These are phyloP conservation scores for Hemerocallis citrina DNA, from an alignment of 106 monocot species.

Conservation along the genomic window DNA sequence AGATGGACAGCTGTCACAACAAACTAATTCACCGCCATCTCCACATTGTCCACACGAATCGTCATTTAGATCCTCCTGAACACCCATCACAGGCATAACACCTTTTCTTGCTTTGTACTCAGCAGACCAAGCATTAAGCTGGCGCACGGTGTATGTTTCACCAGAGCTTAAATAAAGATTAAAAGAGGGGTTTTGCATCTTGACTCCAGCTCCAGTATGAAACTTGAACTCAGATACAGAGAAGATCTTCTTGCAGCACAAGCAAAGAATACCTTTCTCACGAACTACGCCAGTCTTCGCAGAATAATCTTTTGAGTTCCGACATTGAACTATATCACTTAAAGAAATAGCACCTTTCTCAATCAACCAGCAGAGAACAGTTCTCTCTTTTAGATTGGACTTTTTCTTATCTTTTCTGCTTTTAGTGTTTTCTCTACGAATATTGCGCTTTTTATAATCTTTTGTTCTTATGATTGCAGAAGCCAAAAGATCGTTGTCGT, in stretches of 20 bases:
- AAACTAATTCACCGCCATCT: constrained; percentile 83
- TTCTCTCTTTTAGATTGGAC: constrained; percentile 28
- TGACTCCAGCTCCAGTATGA: constrained; percentile 50
- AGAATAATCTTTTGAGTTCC: constrained; percentile 23
- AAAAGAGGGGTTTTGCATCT: constrained; percentile 19
- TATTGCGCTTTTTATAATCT: constrained; percentile 24
- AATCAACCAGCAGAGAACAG: constrained; percentile 60
- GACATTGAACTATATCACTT: constrained; percentile 34
- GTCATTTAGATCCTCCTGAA: constrained; percentile 65
- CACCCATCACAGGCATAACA: constrained; percentile 15
- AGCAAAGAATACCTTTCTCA: constrained; percentile 55
- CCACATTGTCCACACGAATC: constrained; percentile 76
- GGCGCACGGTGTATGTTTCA: constrained; percentile 45
- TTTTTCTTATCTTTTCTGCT: constrained; percentile 17
- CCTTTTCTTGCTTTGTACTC: constrained; percentile 65
- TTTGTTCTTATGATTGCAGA: constrained; percentile 33
- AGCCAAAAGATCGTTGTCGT: constrained; percentile 53
- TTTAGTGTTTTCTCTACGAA: constrained; percentile 6
- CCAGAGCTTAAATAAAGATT: constrained; percentile 57
- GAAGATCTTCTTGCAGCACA: constrained; percentile 46
- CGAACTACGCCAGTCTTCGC: constrained; percentile 54
- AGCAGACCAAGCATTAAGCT: constrained; percentile 71
- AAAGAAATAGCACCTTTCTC: constrained; percentile 39
- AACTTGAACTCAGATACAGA: constrained; percentile 50
- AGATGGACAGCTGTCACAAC: constrained; percentile 83